A percentile compares a stretch with the other conserved stretches of the same genome.
These are phyloP conservation scores for Choiromyces venosus DNA, from an alignment of 495 filamentous ascomycete species.

Conservation along the genomic window DNA sequence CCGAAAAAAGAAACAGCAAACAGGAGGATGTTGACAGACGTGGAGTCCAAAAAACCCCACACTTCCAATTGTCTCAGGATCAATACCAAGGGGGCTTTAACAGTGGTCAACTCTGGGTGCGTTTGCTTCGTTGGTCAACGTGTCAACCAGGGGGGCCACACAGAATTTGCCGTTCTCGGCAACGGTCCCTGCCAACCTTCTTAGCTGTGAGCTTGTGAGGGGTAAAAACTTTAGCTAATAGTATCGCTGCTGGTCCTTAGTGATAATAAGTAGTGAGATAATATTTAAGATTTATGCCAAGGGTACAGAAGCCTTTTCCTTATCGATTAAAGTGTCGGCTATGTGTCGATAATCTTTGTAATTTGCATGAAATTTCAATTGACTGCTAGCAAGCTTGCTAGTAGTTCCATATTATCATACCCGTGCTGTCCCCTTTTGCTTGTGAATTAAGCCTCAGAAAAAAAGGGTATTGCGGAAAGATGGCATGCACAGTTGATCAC, in stretches of 20 bases:
- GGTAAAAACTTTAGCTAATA: background rate
- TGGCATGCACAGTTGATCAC: background rate
- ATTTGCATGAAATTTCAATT: background rate
- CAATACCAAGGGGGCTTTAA: background rate
- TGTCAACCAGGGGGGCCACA: conserved; percentile 30
- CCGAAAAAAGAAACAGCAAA: conserved; percentile 19
- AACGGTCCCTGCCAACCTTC: conserved; percentile 5
- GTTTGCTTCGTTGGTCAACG: conserved; percentile 29
- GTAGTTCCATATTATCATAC: background rate
- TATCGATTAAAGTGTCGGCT: background rate
- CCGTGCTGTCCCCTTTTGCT: background rate
- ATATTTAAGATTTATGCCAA: background rate
- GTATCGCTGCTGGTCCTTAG: background rate
- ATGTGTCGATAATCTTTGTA: background rate
- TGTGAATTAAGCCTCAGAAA: background rate
- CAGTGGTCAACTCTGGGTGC: conserved; percentile 21
- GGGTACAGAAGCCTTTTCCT: background rate
- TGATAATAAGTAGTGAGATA: background rate
- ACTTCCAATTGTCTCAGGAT: conserved; percentile 18
- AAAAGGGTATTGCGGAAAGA: background rate
- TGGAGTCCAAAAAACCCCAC: conserved; percentile 32
- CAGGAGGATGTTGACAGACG: conserved; percentile 23
- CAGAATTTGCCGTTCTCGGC: conserved; percentile 15
- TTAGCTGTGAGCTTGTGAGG: background rate
- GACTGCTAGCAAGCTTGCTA: background rate